Conservation (phyloP, 208 protist species). For the Porcisia hertigi region DNA sequence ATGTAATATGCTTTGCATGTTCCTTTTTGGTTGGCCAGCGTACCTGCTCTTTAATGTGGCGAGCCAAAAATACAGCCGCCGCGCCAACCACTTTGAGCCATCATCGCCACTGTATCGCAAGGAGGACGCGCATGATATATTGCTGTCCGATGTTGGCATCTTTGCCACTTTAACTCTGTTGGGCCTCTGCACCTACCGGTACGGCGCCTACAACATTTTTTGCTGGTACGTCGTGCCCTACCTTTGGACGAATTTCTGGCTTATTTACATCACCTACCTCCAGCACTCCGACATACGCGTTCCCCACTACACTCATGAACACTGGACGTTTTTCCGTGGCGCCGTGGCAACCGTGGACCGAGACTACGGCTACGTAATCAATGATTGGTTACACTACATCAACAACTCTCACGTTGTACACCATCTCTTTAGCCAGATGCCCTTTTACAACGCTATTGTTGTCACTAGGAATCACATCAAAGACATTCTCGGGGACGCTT, state of each 20-base stretch:
- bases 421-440: conserved; percentile 94
- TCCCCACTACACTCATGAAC: conserved; percentile 88
- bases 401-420: conserved; percentile 94
- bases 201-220: conserved; percentile 56
- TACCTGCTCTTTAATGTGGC: conserved; percentile 88
- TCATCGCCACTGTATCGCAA: conserved; percentile 79
- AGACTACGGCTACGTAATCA: conserved; percentile 83
- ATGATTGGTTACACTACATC: conserved; percentile 93
- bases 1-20: conserved; percentile 55
- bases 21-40: conserved; percentile 89
- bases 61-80: conserved; percentile 71
- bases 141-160: conserved; percentile 77
- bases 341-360: conserved; percentile 92
- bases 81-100: conserved; percentile 85
- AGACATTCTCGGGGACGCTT: conserved; percentile 68
- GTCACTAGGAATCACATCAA: conserved; percentile 82
- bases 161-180: conserved; percentile 54
- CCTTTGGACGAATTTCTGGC: conserved; percentile 92
- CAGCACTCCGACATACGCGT: conserved; percentile 93
- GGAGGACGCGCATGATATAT: conserved; percentile 66
- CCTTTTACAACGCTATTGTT: conserved; percentile 92
- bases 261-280: conserved; percentile 93
- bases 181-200: conserved; percentile 37
- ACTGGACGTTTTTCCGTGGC: conserved; percentile 95
- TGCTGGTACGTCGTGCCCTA: conserved; percentile 87